Percentiles rank a stretch among this genome's conserved stretches.
These are phyloP conservation scores for Fraxinus paxiana DNA, from an alignment of 305 asterid genomes.

Conservation along the genomic window DNA sequence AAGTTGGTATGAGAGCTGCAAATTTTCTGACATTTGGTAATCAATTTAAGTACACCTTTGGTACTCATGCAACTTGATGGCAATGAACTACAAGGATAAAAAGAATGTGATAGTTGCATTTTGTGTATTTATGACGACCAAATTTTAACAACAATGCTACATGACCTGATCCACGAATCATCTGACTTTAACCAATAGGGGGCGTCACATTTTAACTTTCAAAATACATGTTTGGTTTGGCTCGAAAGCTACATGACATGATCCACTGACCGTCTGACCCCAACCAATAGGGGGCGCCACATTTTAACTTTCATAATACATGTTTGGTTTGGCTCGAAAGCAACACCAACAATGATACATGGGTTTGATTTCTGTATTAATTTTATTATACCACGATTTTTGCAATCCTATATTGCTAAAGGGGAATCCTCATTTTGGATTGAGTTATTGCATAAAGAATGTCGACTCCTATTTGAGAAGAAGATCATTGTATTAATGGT, in stretches of 20 bases:
- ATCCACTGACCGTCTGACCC: too few relatives aligned
- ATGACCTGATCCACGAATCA: too few relatives aligned
- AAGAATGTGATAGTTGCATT: background rate
- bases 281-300: too few relatives aligned
- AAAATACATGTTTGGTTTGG: background rate
- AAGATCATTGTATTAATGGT: background rate
- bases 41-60: conserved; percentile 18
- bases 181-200: too few relatives aligned
- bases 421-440: background rate
- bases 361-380: background rate
- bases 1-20: background rate
- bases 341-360: background rate
- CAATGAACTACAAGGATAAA: background rate
- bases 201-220: background rate
- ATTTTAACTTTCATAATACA: background rate
- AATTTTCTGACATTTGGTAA: conserved; percentile 36
- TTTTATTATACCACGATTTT: too few relatives aligned
- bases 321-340: background rate
- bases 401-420: background rate
- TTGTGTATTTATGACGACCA: background rate
- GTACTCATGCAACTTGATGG: conserved; percentile 6
- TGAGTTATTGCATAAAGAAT: background rate
- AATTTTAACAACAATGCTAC: background rate
- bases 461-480: background rate
- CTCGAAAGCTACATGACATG: background rate